Evolutionary conservation across 2,329 filamentous ascomycete genomes (phyloP).

Genomic region (Colletotrichum camelliae): DNA sequence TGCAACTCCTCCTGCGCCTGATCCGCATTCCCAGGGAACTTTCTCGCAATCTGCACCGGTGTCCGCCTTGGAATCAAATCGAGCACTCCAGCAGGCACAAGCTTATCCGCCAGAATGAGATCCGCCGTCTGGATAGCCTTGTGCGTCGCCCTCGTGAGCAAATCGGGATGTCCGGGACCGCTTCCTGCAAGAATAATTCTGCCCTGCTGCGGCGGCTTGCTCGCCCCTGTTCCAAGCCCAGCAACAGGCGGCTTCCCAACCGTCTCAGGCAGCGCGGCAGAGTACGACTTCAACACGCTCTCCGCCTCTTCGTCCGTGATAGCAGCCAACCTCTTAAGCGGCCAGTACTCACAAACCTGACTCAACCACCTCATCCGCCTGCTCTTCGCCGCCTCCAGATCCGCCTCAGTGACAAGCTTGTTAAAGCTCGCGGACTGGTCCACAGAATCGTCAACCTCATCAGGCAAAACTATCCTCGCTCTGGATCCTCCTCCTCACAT

Average conservation of each 20-base stretch:
- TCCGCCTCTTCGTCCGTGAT: conserved; percentile 84
- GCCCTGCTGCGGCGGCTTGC: conserved; percentile 49
- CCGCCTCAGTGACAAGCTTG: conserved; percentile 75
- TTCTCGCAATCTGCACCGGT: conserved; percentile 88
- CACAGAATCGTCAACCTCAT: conserved; percentile 62
- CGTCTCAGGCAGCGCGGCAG: conserved; percentile 25
- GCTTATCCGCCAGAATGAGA: conserved; percentile 84
- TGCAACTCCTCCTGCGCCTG: conserved; percentile 90
- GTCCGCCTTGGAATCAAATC: conserved; percentile 90
- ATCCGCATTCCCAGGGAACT: conserved; percentile 97
- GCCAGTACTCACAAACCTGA: conserved; percentile 99
- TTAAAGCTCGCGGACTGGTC: conserved; percentile 88
- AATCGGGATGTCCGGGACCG: conserved; percentile 89
- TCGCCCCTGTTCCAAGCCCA: background rate
- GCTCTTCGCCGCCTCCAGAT: conserved; percentile 75
- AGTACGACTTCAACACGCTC: conserved; percentile 76
- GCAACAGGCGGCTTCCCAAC: background rate
- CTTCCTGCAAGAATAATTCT: conserved; percentile 89
- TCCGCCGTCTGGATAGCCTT: conserved; percentile 78
- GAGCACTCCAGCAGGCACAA: conserved; percentile 83
- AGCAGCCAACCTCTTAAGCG: conserved; percentile 78
- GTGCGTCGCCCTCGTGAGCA: conserved; percentile 83
- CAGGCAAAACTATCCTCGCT: conserved; percentile 68
- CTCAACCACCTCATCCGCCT: conserved; percentile 90
- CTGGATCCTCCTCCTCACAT: conserved; percentile 72